phyloP scores from a whole-genome alignment of 441 rosid genomes.

The Manihot esculenta region DNA sequence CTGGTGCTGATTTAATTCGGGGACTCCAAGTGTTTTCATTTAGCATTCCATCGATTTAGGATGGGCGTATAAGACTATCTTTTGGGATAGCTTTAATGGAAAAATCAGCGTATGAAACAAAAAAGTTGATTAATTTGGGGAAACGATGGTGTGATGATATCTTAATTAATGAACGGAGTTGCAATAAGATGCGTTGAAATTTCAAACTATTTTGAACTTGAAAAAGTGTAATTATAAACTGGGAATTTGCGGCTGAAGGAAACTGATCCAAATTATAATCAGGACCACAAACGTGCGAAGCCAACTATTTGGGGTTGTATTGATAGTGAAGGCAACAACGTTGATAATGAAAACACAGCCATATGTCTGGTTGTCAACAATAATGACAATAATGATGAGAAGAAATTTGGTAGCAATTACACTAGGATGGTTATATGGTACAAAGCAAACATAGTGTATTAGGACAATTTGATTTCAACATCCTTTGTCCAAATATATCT shows the following conservation, averaged over 20 bases:
- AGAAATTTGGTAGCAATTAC: background rate
- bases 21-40: too few species aligned
- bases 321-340: background rate
- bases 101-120: too few species aligned
- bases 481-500: background rate
- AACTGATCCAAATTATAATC: background rate
- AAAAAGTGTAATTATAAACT: too few species aligned
- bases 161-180: background rate
- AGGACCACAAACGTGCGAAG: conserved; percentile 3
- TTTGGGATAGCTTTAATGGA: too few species aligned
- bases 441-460: too few species aligned
- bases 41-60: too few species aligned
- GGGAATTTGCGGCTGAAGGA: conserved; percentile 9
- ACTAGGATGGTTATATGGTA: background rate
- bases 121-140: background rate
- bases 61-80: too few species aligned
- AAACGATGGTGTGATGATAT: background rate
- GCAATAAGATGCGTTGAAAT: background rate
- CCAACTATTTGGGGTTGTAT: background rate
- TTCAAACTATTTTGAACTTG: too few species aligned
- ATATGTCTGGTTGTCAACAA: background rate
- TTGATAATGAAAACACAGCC: background rate
- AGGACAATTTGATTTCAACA: background rate
- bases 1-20: too few species aligned
- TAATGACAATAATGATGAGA: background rate